Base-by-base conservation (phyloP, 345 rosid species). In the Turnera subulata region DNA sequence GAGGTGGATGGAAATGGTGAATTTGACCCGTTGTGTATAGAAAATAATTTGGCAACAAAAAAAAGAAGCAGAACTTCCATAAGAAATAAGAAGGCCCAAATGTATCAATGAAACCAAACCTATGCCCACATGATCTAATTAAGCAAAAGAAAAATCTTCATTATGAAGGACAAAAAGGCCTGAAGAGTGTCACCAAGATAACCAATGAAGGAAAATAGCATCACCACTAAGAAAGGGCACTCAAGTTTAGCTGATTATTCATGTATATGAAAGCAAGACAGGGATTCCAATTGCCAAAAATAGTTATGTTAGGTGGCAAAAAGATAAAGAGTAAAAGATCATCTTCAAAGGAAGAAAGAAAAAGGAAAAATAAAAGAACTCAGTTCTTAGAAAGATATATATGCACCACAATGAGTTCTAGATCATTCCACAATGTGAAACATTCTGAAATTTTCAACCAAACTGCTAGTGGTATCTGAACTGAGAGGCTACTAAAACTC, bases 1-100 rank as follows among this genome's bases (percentile, higher is more conserved):
- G 35, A 4, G 61, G 43, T 49, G 53, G 40, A 55, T 16, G 6
- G 29, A 45, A n/a, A 68, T 61, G 12, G 48, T 49, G 43, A 54
- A 56, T 65, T 56, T 59, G 46, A 51, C 29, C 21, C 21, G 29
- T 26, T 39, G 21, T 22, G 29, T n/a, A 29, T 14, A 40, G 37
- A 53, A 46, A 21, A 33, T 56, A 46, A 53, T 5, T 29, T 29
- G 5, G 8, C 35, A 29, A 53, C 1, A 29, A 11, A 11, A 16
- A 2, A 8, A 12, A 55, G 15, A 29, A 58, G 5, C 35, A 46
- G 6, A 35, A 48, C 21, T 10, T 51, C 53, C 25, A 25, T 5
- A 32, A 47, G 11, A 19, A 17, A 23, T 39, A 43, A 14, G 19
- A 43, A 32, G 40, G 6, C 20, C 20, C 10, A 59, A 40, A 18